Percentiles rank a stretch among this genome's conserved stretches.
phyloP scores from a whole-genome alignment of 805 yeast species.

The Nakazawaea laoshanensis region DNA sequence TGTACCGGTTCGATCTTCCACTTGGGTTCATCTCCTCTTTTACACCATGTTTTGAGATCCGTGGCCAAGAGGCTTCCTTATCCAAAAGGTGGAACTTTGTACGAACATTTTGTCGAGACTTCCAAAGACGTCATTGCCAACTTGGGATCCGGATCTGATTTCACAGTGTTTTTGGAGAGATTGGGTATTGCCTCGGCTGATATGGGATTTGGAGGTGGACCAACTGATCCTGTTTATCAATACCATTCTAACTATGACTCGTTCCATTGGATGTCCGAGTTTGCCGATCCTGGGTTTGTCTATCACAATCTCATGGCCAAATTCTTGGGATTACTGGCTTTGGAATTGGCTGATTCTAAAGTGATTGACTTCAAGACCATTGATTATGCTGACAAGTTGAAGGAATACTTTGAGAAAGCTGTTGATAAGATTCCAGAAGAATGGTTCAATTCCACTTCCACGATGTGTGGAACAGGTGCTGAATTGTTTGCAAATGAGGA shows the following conservation, averaged over 20 bases:
- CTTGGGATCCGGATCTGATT: slow-evolving; percentile 70
- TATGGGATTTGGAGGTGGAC: slow-evolving; percentile 39
- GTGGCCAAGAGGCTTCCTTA: slow-evolving; percentile 36
- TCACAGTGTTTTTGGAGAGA: slow-evolving; percentile 50
- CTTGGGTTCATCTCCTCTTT: slow-evolving; percentile 51
- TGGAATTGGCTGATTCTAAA: slow-evolving; percentile 40
- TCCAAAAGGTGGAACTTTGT: slow-evolving; percentile 30
- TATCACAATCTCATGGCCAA: slow-evolving; percentile 50
- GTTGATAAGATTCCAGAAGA: slow-evolving; percentile 25
- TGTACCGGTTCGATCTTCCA: slow-evolving; percentile 44
- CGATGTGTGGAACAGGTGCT: no score
- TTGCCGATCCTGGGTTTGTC: slow-evolving; percentile 55
- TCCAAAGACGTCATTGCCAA: slow-evolving; percentile 28
- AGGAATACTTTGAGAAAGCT: slow-evolving; percentile 28
- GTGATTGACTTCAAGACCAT: slow-evolving; percentile 31
- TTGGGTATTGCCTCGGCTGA: slow-evolving; percentile 56
- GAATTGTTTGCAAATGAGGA: no score
- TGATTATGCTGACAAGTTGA: slow-evolving; percentile 31
- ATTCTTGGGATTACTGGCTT: slow-evolving; percentile 38
- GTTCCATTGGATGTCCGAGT: slow-evolving; percentile 57
- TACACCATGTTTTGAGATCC: slow-evolving; percentile 36
- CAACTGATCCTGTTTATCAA: slow-evolving; percentile 54
- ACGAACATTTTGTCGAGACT: slow-evolving; percentile 25
- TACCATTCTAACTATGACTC: slow-evolving; percentile 75
- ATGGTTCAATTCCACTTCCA: slow-evolving; percentile 21